Percentiles rank a stretch among this genome's conserved stretches.
Evolutionary conservation across 1,284 basidiomycete genomes (phyloP).

Genomic region (Stygiomarasmius scandens): DNA sequence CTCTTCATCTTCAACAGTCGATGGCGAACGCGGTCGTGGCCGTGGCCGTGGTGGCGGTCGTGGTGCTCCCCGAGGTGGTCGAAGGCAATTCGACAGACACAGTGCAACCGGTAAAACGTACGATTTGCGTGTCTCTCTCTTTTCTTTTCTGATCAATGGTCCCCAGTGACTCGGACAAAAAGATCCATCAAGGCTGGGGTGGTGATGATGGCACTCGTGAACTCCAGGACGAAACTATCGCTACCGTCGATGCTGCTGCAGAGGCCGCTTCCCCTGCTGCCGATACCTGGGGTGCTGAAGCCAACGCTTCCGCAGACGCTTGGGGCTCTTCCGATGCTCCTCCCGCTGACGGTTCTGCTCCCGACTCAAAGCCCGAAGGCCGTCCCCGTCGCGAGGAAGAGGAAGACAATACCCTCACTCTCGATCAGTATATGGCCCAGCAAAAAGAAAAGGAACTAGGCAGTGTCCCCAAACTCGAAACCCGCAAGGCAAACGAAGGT

Average conservation of each 20-base stretch:
- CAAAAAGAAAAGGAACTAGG: slow-evolving; percentile 60
- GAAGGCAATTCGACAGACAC: slow-evolving; percentile 80
- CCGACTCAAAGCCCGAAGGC: slow-evolving; percentile 42
- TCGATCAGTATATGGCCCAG: slow-evolving; percentile 83
- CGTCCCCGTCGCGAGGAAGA: slow-evolving; percentile 65
- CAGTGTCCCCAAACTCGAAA: slow-evolving; percentile 70
- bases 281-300: slow-evolving; percentile 39
- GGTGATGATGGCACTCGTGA: slow-evolving; percentile 83
- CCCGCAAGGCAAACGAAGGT: slow-evolving; percentile 73
- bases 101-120: slow-evolving; percentile 81
- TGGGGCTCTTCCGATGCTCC: slow-evolving; percentile 42
- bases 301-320: slow-evolving; percentile 31
- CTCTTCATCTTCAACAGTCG: slow-evolving; percentile 42
- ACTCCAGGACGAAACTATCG: slow-evolving; percentile 76
- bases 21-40: slow-evolving; percentile 35
- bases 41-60: slow-evolving; percentile 46
- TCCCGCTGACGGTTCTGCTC: slow-evolving; percentile 43
- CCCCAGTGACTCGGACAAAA: slow-evolving; percentile 86
- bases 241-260: slow-evolving; percentile 55
- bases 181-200: slow-evolving; percentile 90
- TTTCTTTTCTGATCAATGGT: no score
- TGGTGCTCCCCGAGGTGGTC: slow-evolving; percentile 58
- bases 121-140: no score
- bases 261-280: slow-evolving; percentile 35
- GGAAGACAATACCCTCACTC: slow-evolving; percentile 90